Conservation (phyloP, 495 filamentous ascomycete genomes). For the Wilcoxina mikolae region DNA sequence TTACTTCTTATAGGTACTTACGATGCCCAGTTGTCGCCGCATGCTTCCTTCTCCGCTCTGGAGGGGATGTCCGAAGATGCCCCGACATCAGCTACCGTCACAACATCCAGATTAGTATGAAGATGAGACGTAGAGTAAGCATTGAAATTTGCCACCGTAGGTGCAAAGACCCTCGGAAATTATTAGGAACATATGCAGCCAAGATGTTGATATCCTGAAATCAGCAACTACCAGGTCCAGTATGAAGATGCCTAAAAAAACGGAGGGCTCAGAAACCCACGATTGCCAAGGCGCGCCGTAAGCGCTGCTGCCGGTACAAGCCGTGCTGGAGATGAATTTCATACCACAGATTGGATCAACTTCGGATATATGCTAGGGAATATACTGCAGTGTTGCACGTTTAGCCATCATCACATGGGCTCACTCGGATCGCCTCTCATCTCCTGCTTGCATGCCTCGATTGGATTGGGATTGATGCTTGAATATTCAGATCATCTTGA, state of each 20-base stretch:
- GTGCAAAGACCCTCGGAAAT: too few relatives aligned
- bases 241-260: too few relatives aligned
- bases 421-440: too few relatives aligned
- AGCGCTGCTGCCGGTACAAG: background rate
- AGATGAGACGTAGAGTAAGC: too few relatives aligned
- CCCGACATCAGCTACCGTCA: background rate
- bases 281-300: background rate
- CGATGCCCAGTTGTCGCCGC: background rate
- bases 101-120: background rate
- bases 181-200: background rate
- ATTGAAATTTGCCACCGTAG: too few relatives aligned
- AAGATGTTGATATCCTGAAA: background rate
- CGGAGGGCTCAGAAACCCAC: background rate
- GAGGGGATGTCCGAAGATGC: background rate
- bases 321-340: too few relatives aligned
- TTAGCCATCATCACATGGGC: too few relatives aligned
- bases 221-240: background rate
- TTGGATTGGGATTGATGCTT: background rate
- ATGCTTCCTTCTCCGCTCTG: background rate
- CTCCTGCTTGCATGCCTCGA: background rate
- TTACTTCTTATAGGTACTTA: too few relatives aligned
- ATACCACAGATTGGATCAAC: too few relatives aligned
- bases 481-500: background rate
- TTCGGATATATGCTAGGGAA: too few relatives aligned
- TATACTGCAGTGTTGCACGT: too few relatives aligned